phyloP scores from a whole-genome alignment of 371 early-diverging fungal species.

The Circinella umbellata region DNA sequence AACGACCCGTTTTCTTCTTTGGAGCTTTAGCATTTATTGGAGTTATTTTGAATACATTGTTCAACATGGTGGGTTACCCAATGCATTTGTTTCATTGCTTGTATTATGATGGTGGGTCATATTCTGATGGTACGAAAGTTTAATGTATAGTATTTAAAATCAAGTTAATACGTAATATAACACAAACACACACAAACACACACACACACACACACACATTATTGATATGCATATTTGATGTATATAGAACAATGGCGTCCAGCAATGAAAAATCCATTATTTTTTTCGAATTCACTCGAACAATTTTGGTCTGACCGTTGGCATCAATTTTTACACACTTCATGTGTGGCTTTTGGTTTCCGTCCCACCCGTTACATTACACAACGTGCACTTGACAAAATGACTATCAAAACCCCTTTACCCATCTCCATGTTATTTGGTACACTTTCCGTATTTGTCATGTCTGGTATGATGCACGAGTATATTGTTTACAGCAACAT shows the following conservation, averaged over 20 bases:
- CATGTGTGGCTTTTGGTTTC: conserved; percentile 49
- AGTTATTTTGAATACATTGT: conserved; percentile 27
- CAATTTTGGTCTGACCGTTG: conserved; percentile 48
- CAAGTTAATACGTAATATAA: too few relatives aligned
- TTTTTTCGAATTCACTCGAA: conserved; percentile 30
- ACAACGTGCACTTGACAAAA: conserved; percentile 28
- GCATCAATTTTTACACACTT: conserved; percentile 42
- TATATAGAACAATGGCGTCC: conserved; percentile 42
- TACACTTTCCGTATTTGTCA: conserved; percentile 31
- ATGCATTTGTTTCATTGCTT: conserved; percentile 39
- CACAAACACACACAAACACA: background rate
- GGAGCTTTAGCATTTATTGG: conserved; percentile 17
- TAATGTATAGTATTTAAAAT: too few relatives aligned
- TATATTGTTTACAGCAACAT: conserved; percentile 32
- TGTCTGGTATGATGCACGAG: conserved; percentile 37
- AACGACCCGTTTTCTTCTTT: conserved; percentile 30
- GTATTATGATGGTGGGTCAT: conserved; percentile 36
- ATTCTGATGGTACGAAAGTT: conserved; percentile 35
- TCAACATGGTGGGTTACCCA: conserved; percentile 32
- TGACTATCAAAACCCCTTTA: conserved; percentile 24
- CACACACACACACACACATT: background rate
- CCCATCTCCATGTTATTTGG: conserved; percentile 12
- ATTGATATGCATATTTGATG: background rate
- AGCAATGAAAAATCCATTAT: conserved; percentile 36
- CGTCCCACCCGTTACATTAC: conserved; percentile 35